Evolutionary conservation across 75 land plant species (phyloP).

Genomic region (Sequoiadendron giganteum): DNA sequence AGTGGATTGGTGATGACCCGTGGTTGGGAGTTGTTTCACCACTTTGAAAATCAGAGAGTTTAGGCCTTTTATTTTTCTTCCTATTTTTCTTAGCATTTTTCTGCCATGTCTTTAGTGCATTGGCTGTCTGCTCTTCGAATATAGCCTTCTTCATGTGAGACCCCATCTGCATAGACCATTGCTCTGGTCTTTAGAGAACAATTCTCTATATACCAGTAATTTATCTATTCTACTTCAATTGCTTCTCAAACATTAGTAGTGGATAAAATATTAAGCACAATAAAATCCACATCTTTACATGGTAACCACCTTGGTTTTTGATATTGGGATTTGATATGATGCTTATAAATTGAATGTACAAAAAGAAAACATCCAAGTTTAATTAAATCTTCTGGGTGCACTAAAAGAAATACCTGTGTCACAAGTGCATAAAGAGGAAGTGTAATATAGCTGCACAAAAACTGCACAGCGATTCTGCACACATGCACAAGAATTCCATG

Average conservation of each 20-base stretch:
- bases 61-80: background rate
- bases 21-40: conserved; percentile 2
- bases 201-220: background rate
- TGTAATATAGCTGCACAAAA: conserved; percentile 68
- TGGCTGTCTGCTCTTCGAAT: conserved; percentile 34
- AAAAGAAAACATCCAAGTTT: background rate
- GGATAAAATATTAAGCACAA: background rate
- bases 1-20: background rate
- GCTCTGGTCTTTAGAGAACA: background rate
- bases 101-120: conserved; percentile 31
- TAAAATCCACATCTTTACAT: background rate
- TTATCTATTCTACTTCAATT: background rate
- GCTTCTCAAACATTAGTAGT: background rate
- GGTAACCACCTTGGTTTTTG: background rate
- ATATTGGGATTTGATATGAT: background rate
- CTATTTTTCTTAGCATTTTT: conserved; percentile 6
- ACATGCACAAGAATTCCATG: background rate
- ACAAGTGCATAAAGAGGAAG: conserved; percentile 72
- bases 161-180: conserved; percentile 20
- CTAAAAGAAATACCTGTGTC: conserved; percentile 41
- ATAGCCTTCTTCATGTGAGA: conserved; percentile 20
- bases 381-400: background rate
- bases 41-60: background rate
- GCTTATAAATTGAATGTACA: background rate
- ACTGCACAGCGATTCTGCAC: conserved; percentile 18